These are phyloP conservation scores for Tolypocladium nubicola DNA, from an alignment of 2,329 filamentous ascomycete species.

Conservation along the genomic window DNA sequence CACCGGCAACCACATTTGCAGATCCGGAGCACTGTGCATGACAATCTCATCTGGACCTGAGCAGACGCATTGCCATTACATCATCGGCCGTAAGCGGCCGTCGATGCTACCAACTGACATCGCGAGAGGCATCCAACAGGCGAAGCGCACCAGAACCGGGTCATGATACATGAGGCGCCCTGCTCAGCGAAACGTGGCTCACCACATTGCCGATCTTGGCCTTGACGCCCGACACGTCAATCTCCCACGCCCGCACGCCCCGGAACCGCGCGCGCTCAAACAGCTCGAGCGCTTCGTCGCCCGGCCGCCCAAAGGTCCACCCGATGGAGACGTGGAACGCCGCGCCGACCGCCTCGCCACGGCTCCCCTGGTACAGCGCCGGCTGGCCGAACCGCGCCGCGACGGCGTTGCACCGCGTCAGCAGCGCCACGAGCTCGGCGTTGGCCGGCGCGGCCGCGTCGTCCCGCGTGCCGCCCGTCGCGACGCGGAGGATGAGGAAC, in stretches of 20 bases:
- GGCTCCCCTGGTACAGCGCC: constrained; percentile 48
- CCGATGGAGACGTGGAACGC: constrained; percentile 85
- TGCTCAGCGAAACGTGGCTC: constrained; percentile 31
- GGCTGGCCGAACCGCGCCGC: constrained; percentile 54
- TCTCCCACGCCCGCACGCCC: constrained; percentile 27
- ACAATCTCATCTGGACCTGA: neutral
- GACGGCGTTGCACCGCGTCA: constrained; percentile 56
- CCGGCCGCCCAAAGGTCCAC: constrained; percentile 59
- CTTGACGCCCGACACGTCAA: constrained; percentile 55
- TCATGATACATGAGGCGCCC: no score
- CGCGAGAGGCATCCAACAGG: no score
- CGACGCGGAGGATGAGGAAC: constrained; percentile 72
- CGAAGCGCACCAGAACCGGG: no score
- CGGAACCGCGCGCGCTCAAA: constrained; percentile 13
- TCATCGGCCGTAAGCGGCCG: neutral
- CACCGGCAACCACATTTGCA: neutral
- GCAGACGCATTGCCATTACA: neutral
- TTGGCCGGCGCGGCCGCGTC: constrained; percentile 24
- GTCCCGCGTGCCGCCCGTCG: constrained; percentile 9
- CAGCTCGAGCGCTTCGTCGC: constrained; percentile 20
- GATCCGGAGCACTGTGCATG: neutral
- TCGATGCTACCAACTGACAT: neutral
- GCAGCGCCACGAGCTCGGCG: constrained; percentile 48
- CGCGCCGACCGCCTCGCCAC: constrained; percentile 12
- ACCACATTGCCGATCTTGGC: constrained; percentile 66